Percentiles rank a stretch among this genome's conserved stretches.
These are phyloP conservation scores for Colletotrichum nymphaeae DNA, from an alignment of 2,329 filamentous ascomycete genomes.

Conservation along the genomic window DNA sequence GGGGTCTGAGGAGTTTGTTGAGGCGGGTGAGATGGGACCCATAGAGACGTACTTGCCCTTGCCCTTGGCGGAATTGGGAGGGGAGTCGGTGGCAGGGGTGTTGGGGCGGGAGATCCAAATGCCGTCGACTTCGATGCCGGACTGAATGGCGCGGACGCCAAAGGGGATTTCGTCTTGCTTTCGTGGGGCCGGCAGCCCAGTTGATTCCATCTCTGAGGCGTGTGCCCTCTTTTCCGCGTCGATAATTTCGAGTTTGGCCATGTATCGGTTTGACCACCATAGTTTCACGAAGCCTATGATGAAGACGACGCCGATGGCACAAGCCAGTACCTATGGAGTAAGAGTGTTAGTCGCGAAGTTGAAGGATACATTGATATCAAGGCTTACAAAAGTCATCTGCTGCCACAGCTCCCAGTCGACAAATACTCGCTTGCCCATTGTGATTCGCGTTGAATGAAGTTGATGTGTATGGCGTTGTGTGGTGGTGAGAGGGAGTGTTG, in stretches of 20 bases:
- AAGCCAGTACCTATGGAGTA: constrained; percentile 72
- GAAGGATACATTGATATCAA: constrained; percentile 9
- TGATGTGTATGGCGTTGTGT: not conserved
- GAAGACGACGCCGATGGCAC: constrained; percentile 78
- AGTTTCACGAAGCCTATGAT: constrained; percentile 75
- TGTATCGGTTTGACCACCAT: constrained; percentile 66
- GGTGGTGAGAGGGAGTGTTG: not conserved
- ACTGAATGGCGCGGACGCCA: constrained; percentile 86
- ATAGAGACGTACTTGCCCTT: constrained; percentile 34
- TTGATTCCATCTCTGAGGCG: constrained; percentile 64
- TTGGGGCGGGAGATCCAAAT: constrained; percentile 77
- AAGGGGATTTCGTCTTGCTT: constrained; percentile 73
- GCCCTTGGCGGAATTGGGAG: constrained; percentile 24
- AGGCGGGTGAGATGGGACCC: constrained; percentile 26
- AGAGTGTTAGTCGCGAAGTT: not conserved
- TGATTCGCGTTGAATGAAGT: not conserved
- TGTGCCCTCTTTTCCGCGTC: constrained; percentile 73
- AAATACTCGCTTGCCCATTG: constrained; percentile 66
- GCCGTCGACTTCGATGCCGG: constrained; percentile 84
- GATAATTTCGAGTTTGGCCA: constrained; percentile 69
- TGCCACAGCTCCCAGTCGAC: constrained; percentile 83
- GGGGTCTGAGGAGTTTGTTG: constrained; percentile 18
- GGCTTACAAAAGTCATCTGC: constrained; percentile 87
- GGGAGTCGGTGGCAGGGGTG: constrained; percentile 46
- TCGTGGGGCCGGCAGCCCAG: constrained; percentile 56